Conservation (phyloP, 106 monocot genomes). For the Dendrobium catenatum region DNA sequence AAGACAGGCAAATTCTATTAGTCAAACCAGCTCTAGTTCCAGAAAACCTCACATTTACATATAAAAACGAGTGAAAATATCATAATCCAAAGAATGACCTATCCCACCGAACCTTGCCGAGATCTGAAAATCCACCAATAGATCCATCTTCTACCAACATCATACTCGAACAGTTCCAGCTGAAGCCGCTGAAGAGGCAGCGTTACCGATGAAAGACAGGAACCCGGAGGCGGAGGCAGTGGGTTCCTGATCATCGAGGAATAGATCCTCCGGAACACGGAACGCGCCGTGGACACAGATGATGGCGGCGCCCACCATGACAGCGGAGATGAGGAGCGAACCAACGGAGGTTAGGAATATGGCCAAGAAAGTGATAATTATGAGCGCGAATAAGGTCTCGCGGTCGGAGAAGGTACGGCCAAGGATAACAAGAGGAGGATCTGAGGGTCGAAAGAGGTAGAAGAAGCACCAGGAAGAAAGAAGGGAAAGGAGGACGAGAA, state of each 20-base stretch:
- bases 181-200: slow-evolving; percentile 16
- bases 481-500: slow-evolving; percentile 37
- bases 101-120: background rate
- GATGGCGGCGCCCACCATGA: slow-evolving; percentile 24
- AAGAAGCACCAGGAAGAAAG: slow-evolving; percentile 39
- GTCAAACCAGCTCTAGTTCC: background rate
- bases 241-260: slow-evolving; percentile 42
- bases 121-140: background rate
- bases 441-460: slow-evolving; percentile 49
- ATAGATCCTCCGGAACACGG: slow-evolving; percentile 46
- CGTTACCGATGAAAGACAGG: slow-evolving; percentile 25
- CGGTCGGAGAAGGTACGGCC: slow-evolving; percentile 45
- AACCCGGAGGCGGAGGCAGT: slow-evolving; percentile 18
- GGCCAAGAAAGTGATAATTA: slow-evolving; percentile 27
- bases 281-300: slow-evolving; percentile 45
- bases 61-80: background rate
- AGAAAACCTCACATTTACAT: background rate
- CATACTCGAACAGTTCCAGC: slow-evolving; percentile 1
- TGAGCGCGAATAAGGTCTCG: slow-evolving; percentile 26
- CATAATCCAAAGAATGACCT: background rate
- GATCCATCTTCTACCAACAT: background rate
- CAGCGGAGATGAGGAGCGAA: slow-evolving; percentile 33
- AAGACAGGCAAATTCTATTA: background rate
- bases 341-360: slow-evolving; percentile 49
- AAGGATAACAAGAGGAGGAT: slow-evolving; percentile 32